Evolutionary conservation across 106 monocot species (phyloP).

Genomic region (Dendrobium nobile): DNA sequence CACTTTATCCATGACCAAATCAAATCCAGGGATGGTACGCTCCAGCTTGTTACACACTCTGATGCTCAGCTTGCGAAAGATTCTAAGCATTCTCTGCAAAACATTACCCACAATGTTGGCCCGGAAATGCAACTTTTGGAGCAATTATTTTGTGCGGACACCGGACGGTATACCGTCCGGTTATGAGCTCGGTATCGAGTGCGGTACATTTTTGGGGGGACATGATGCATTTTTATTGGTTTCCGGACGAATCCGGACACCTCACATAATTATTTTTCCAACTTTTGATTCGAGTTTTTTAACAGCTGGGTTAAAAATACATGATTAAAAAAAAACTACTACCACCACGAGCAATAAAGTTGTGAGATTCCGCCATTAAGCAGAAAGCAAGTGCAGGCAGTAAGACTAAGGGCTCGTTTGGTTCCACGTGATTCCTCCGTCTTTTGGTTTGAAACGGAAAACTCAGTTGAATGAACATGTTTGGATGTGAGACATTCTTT

Average conservation of each 20-base stretch:
- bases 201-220: no score
- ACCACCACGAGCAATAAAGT: not conserved
- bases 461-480: no score
- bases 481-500: no score
- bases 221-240: no score
- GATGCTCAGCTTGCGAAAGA: constrained; percentile 57
- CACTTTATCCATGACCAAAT: constrained; percentile 54
- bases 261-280: no score
- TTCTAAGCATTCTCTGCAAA: constrained; percentile 46
- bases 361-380: no score
- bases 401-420: not conserved
- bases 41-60: constrained; percentile 51
- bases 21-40: constrained; percentile 52
- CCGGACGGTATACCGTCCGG: no score
- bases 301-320: not conserved
- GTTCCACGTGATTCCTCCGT: no score
- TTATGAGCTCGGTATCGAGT: no score
- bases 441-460: no score
- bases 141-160: no score
- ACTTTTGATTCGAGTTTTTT: not conserved
- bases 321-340: not conserved
- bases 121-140: not conserved
- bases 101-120: not conserved
- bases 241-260: no score
- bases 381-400: not conserved